Evolutionary conservation across 2,329 filamentous ascomycete genomes (phyloP).

Genomic region (Phaeosphaeriaceae sp.): DNA sequence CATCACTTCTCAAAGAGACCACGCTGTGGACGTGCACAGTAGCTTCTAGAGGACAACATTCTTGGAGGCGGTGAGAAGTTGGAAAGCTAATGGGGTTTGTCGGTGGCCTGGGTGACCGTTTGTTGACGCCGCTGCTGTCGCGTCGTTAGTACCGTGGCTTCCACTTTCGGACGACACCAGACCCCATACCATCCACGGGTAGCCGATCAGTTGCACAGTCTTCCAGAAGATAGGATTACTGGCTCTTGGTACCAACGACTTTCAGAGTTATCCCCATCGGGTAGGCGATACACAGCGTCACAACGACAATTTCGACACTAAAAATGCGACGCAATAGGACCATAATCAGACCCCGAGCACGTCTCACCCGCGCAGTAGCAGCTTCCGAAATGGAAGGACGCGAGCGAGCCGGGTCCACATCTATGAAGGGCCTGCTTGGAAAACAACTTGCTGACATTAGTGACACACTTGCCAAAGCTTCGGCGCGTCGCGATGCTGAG

Average conservation of each 20-base stretch:
- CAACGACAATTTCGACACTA: background rate
- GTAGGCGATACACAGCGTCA: background rate
- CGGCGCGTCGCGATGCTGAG: slow-evolving; percentile 20
- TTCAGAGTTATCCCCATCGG: background rate
- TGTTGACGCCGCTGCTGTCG: background rate
- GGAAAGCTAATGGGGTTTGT: no score
- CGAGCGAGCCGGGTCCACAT: background rate
- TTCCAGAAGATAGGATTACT: background rate
- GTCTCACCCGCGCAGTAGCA: background rate
- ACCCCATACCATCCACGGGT: background rate
- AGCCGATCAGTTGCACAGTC: background rate
- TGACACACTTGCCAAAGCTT: slow-evolving; percentile 20
- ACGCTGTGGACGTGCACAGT: no score
- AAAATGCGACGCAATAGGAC: slow-evolving; percentile 5
- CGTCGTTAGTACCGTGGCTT: background rate
- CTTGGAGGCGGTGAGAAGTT: no score
- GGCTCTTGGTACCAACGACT: background rate
- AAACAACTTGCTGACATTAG: slow-evolving; percentile 28
- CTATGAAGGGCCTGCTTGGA: slow-evolving; percentile 13
- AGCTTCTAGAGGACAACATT: no score
- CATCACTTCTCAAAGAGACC: no score
- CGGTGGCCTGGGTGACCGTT: background rate
- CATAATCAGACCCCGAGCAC: background rate
- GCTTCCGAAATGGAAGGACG: slow-evolving; percentile 4
- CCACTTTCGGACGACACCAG: background rate